Conservation (phyloP, 2,329 filamentous ascomycete genomes). For the Ophiostoma australiae region DNA sequence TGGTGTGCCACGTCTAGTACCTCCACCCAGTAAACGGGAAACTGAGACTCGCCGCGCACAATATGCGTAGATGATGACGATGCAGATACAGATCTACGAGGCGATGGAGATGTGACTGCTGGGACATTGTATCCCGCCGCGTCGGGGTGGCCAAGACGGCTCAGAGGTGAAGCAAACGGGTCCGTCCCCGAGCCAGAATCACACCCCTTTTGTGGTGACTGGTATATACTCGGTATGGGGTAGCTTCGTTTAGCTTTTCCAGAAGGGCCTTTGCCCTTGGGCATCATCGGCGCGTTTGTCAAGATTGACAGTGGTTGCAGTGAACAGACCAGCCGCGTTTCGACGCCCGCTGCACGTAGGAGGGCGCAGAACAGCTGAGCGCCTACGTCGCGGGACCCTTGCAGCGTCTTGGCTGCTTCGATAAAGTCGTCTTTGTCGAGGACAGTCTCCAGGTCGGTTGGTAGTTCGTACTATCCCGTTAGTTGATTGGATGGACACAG, state of each 20-base stretch:
- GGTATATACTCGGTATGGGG: slow-evolving; percentile 39
- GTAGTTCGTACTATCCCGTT: slow-evolving; percentile 34
- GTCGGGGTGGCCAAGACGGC: slow-evolving; percentile 50
- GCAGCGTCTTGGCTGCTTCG: slow-evolving; percentile 60
- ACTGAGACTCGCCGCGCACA: slow-evolving; percentile 66
- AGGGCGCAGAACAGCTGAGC: slow-evolving; percentile 88
- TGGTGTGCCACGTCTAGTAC: slow-evolving; percentile 79
- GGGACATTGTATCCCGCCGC: slow-evolving; percentile 52
- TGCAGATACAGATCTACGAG: slow-evolving; percentile 31
- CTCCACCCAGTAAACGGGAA: slow-evolving; percentile 92
- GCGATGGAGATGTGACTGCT: slow-evolving; percentile 33
- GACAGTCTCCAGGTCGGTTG: slow-evolving; percentile 61
- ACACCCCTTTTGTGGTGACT: slow-evolving; percentile 21
- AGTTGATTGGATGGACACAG: slow-evolving; percentile 39
- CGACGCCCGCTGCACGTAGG: slow-evolving; percentile 74
- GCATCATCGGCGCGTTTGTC: slow-evolving; percentile 47
- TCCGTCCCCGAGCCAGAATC: slow-evolving; percentile 18
- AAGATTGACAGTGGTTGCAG: slow-evolving; percentile 74
- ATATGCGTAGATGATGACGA: slow-evolving; percentile 36
- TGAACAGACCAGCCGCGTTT: slow-evolving; percentile 81
- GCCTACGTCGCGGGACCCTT: slow-evolving; percentile 83
- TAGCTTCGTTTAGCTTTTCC: slow-evolving; percentile 33
- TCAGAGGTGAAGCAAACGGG: slow-evolving; percentile 37
- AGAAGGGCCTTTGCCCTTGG: slow-evolving; percentile 36
- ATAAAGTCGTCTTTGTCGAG: slow-evolving; percentile 70